phyloP scores from a whole-genome alignment of 1,284 basidiomycete genomes.

The Heliocybe sulcata region DNA sequence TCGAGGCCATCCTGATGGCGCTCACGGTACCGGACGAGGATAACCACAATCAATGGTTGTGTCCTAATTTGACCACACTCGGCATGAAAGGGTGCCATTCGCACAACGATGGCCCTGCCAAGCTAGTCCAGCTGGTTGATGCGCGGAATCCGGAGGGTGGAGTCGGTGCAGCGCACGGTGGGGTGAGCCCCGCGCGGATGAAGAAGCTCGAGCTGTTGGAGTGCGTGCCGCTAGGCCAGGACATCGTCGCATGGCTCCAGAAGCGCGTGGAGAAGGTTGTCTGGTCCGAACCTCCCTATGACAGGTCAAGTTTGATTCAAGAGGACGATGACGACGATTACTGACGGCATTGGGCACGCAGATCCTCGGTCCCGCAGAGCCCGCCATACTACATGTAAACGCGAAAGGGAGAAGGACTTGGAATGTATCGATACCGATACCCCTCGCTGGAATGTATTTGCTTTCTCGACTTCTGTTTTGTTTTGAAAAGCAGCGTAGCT shows the following conservation, averaged over 20 bases:
- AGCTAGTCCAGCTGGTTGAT: slow-evolving; percentile 62
- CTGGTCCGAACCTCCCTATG: slow-evolving; percentile 43
- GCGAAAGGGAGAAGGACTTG: neutral
- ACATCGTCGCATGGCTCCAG: slow-evolving; percentile 59
- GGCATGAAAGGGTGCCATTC: slow-evolving; percentile 54
- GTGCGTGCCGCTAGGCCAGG: slow-evolving; percentile 51
- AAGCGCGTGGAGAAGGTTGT: slow-evolving; percentile 49
- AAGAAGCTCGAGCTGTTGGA: slow-evolving; percentile 55
- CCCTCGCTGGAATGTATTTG: neutral
- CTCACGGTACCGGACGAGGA: slow-evolving; percentile 52
- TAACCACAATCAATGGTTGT: slow-evolving; percentile 48
- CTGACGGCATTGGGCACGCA: neutral
- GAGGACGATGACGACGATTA: neutral
- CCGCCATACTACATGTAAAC: neutral
- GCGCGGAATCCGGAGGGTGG: slow-evolving; percentile 50
- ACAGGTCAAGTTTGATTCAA: slow-evolving; percentile 16
- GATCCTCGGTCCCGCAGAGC: neutral
- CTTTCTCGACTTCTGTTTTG: neutral
- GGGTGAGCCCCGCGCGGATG: slow-evolving; percentile 38
- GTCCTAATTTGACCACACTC: slow-evolving; percentile 48
- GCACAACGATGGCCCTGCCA: slow-evolving; percentile 51
- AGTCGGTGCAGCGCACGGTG: slow-evolving; percentile 13
- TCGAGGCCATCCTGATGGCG: slow-evolving; percentile 51
- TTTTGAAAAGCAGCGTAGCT: too few relatives aligned
- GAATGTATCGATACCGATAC: neutral